Percentiles rank a stretch among this genome's conserved stretches.
phyloP scores from a whole-genome alignment of 331 rosid genomes.

The Quercus phellos region DNA sequence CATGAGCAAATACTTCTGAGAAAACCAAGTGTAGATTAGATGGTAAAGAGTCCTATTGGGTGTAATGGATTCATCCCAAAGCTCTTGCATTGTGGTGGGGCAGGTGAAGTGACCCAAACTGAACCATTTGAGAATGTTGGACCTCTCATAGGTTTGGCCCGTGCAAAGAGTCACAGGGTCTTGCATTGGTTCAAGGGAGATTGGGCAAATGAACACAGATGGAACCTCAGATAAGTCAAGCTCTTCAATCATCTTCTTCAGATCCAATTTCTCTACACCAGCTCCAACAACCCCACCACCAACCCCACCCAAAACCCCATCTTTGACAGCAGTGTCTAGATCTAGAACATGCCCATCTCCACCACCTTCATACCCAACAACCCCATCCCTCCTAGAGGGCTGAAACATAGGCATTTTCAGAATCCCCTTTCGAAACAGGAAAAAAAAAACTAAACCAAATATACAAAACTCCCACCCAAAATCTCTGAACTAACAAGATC shows the following conservation, averaged over 20 bases:
- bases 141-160: slow-evolving; percentile 82
- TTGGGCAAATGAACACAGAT: slow-evolving; percentile 81
- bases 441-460: neutral
- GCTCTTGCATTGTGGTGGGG: slow-evolving; percentile 94
- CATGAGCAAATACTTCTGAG: slow-evolving; percentile 71
- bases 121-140: slow-evolving; percentile 86
- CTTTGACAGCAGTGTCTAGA: slow-evolving; percentile 82
- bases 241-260: slow-evolving; percentile 74
- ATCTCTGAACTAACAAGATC: slow-evolving; percentile 29
- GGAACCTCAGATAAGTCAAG: slow-evolving; percentile 71
- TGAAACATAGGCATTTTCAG: slow-evolving; percentile 63
- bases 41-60: slow-evolving; percentile 76
- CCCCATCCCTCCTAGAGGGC: slow-evolving; percentile 42
- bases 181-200: slow-evolving; percentile 83
- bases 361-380: slow-evolving; percentile 54
- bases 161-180: slow-evolving; percentile 99
- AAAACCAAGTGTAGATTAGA: slow-evolving; percentile 65
- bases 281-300: slow-evolving; percentile 39
- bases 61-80: slow-evolving; percentile 81
- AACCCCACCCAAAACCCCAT: slow-evolving; percentile 64
- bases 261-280: slow-evolving; percentile 68
- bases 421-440: neutral
- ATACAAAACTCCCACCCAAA: neutral
- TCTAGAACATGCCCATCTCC: slow-evolving; percentile 81
- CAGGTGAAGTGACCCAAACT: slow-evolving; percentile 71